Evolutionary conservation across 1,284 basidiomycete species (phyloP), one percentile per base, ranked within the genome.

Genomic region (Pseudozyma hubeiensis): DNA sequence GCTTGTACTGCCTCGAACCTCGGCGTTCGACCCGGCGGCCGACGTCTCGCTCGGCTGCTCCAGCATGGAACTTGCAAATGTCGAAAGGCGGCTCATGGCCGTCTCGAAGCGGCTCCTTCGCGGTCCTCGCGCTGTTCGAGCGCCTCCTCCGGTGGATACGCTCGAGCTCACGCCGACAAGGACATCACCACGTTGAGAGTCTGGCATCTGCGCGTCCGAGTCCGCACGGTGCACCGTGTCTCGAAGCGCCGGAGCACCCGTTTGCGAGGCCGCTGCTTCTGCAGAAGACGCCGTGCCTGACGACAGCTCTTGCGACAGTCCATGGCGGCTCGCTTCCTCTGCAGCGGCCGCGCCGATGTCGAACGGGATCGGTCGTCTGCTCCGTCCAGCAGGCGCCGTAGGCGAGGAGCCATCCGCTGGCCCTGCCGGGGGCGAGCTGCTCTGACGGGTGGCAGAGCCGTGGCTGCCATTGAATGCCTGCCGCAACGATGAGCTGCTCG

Each of bases 61-160:
- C 16, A 79, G 58, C 65, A 82, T 75, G n/a, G 76, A 70, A 34
- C 66, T 80, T 9, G 78, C 77, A 64, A 83, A 78, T 9, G 71
- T 70, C 19, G 80, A 81, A 3, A 84, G 62, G 24, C 81, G 64
- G 19, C 63, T 79, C 19, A 83, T 67, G 8, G 81, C 79, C 16
- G 64, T 72, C 48, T 73, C 75, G 31, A 66, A 76, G 5, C 70
- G 71, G 37, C 69, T 70, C 17, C 60, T 54, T 16, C 69, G 37
- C 4, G 57, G 55, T 31, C 53, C 59, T 13, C 37, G 10, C 31
- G 53, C 41, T 2, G 52, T n/a, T 14, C 47, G 44, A 17, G 53
- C 34, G 5, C 17, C 30, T 37, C 57, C 9, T n/a, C 60, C 24
- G 1, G 67, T 37, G 7, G 61, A 50, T 2, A 58, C 62, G 29